phyloP scores from a whole-genome alignment of 2,329 filamentous ascomycete species.

The Shiraia bambusicola region DNA sequence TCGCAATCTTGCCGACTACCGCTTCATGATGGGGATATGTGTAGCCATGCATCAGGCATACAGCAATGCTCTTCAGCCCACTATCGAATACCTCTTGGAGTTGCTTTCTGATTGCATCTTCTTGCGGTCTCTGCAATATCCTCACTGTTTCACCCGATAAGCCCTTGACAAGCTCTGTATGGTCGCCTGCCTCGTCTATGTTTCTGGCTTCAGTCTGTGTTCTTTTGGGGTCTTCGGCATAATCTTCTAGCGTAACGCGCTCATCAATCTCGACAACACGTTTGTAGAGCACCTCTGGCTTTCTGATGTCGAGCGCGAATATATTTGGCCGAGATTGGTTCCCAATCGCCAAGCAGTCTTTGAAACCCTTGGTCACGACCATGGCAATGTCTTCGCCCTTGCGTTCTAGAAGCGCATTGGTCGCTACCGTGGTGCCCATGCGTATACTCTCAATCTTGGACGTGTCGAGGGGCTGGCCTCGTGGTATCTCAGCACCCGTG shows the following conservation, averaged over 20 bases:
- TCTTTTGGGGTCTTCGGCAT: constrained; percentile 79
- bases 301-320: constrained; percentile 84
- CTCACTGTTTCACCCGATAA: constrained; percentile 74
- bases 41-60: constrained; percentile 90
- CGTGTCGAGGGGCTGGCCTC: constrained; percentile 78
- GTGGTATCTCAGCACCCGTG: constrained; percentile 71
- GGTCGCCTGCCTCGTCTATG: constrained; percentile 48
- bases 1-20: constrained; percentile 72
- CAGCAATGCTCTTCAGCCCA: constrained; percentile 79
- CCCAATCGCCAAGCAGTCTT: constrained; percentile 83
- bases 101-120: constrained; percentile 58
- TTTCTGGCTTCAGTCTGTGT: constrained; percentile 57
- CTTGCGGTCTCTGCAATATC: constrained; percentile 64
- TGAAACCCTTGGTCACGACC: constrained; percentile 84
- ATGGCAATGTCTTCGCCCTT: constrained; percentile 89
- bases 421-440: constrained; percentile 95
- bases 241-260: constrained; percentile 87
- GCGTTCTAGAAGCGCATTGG: constrained; percentile 84
- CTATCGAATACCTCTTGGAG: constrained; percentile 67
- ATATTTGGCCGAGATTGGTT: constrained; percentile 89
- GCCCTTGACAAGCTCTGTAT: constrained; percentile 65
- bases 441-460: constrained; percentile 84
- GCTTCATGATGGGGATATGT: constrained; percentile 87
- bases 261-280: constrained; percentile 87
- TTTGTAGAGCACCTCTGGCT: constrained; percentile 85